Evolutionary conservation across 2,329 filamentous ascomycete genomes (phyloP).

Genomic region (Colletotrichum cuscutae): DNA sequence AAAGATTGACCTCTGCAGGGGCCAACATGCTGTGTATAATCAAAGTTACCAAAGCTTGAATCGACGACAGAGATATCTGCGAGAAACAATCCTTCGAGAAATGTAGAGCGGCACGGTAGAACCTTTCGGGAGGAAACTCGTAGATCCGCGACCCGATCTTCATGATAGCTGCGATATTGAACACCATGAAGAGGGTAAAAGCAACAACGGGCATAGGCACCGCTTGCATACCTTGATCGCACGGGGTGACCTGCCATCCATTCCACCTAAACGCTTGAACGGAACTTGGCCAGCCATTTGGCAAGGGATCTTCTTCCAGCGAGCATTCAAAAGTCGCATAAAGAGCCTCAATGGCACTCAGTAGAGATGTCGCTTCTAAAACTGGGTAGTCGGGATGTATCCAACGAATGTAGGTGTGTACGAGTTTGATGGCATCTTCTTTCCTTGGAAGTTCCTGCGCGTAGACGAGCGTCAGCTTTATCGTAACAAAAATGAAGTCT

Average conservation of each 20-base stretch:
- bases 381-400: constrained; percentile 39
- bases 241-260: constrained; percentile 26
- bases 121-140: constrained; percentile 46
- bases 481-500: neutral
- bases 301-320: constrained; percentile 21
- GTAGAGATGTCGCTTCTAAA: constrained; percentile 36
- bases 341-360: constrained; percentile 37
- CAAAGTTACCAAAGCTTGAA: constrained; percentile 46
- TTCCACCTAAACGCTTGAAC: constrained; percentile 38
- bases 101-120: constrained; percentile 45
- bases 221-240: neutral
- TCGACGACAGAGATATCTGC: constrained; percentile 43
- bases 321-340: constrained; percentile 34
- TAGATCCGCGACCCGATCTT: constrained; percentile 46
- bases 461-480: neutral
- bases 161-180: constrained; percentile 47
- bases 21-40: constrained; percentile 45
- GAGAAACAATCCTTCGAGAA: constrained; percentile 46
- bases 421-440: constrained; percentile 36
- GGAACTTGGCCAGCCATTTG: constrained; percentile 37
- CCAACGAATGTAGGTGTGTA: constrained; percentile 38
- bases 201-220: constrained; percentile 39
- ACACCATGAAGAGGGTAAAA: constrained; percentile 48
- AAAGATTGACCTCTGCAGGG: constrained; percentile 47
- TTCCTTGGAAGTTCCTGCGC: constrained; percentile 37